phyloP scores from a whole-genome alignment of 2,329 filamentous ascomycete genomes.

The Ascochyta pisi region DNA sequence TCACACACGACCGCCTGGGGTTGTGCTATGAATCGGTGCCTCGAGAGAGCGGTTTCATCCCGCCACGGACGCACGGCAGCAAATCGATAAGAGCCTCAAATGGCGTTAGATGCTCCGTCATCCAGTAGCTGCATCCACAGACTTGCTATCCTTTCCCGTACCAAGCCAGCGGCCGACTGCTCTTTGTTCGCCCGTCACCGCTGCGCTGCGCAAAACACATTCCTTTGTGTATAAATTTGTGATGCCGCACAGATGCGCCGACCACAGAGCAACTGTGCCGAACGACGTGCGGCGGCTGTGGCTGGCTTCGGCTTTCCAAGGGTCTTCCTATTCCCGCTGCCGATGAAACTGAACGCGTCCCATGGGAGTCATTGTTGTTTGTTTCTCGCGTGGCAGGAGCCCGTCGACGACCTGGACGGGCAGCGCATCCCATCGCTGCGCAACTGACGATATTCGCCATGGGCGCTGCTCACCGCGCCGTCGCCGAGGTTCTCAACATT shows the following conservation, averaged over 20 bases:
- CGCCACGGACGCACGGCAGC: constrained; percentile 19
- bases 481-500: constrained; percentile 3
- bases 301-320: constrained; percentile 12
- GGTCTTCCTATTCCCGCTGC: constrained; percentile 13
- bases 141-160: not conserved
- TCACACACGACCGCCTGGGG: constrained; percentile 9
- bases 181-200: constrained; percentile 1
- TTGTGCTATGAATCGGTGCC: constrained; percentile 14
- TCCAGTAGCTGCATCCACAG: constrained; percentile 9
- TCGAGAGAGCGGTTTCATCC: constrained; percentile 20
- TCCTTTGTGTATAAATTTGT: too few relatives aligned
- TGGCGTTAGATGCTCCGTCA: constrained; percentile 17
- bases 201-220: too few relatives aligned
- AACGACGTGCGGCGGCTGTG: constrained; percentile 17
- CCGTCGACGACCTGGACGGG: not conserved
- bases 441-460: constrained; percentile 8
- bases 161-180: not conserved
- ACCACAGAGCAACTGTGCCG: constrained; percentile 15
- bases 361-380: constrained; percentile 2
- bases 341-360: constrained; percentile 16
- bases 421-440: not conserved
- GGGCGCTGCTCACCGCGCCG: constrained; percentile 4
- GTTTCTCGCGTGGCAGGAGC: constrained; percentile 4
- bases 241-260: not conserved
- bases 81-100: constrained; percentile 34